Conservation (phyloP, 345 rosid species). For the Rubroshorea leprosula region DNA sequence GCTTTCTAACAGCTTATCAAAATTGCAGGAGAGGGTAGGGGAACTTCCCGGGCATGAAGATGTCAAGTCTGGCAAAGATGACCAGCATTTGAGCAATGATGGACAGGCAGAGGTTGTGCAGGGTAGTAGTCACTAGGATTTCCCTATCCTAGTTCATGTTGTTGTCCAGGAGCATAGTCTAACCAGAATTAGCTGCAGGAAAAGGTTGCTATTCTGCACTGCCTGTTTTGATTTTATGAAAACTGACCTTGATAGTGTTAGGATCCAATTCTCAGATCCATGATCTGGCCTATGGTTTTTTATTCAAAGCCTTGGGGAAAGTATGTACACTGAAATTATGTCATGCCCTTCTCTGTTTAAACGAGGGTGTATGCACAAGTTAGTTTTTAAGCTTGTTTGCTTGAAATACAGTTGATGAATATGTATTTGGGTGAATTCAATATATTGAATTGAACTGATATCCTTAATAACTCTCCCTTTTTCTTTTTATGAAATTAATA, state of each 20-base stretch:
- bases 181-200: conserved; percentile 38
- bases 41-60: conserved; percentile 53
- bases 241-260: conserved; percentile 26
- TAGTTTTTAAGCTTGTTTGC: neutral
- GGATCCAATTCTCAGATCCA: neutral
- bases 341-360: neutral
- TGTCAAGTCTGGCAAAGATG: conserved; percentile 38
- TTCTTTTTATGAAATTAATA: too few relatives aligned
- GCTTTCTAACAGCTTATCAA: conserved; percentile 2
- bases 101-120: conserved; percentile 29
- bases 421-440: neutral
- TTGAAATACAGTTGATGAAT: neutral
- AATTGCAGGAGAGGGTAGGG: conserved; percentile 67
- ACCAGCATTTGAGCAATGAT: conserved; percentile 35
- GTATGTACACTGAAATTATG: too few relatives aligned
- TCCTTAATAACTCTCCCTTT: too few relatives aligned
- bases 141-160: conserved; percentile 11
- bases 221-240: conserved; percentile 26
- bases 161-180: conserved; percentile 29
- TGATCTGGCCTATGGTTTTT: neutral
- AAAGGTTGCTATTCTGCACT: conserved; percentile 26
- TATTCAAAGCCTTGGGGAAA: too few relatives aligned
- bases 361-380: neutral
- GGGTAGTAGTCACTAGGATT: conserved; percentile 27
- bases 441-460: neutral